These are phyloP conservation scores for Hypoxylon sp. DNA, from an alignment of 2,329 filamentous ascomycete genomes.

Conservation along the genomic window DNA sequence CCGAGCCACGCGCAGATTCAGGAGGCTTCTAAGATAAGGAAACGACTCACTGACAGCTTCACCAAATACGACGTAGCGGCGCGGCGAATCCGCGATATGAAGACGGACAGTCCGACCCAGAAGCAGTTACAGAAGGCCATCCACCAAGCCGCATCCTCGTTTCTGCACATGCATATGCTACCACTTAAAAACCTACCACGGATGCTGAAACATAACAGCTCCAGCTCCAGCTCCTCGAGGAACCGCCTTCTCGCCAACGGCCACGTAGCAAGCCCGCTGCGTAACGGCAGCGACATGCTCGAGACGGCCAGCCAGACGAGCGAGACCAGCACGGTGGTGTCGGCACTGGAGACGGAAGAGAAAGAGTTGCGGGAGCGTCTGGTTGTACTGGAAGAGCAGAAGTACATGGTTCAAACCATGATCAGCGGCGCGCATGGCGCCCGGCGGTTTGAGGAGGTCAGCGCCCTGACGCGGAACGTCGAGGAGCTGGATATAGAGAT, in stretches of 20 bases:
- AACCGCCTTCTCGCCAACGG: conserved; percentile 56
- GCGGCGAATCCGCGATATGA: conserved; percentile 83
- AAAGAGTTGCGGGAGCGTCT: conserved; percentile 84
- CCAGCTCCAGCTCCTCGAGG: conserved; percentile 54
- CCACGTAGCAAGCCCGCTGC: conserved; percentile 57
- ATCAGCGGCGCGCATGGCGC: conserved; percentile 81
- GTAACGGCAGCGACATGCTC: conserved; percentile 61
- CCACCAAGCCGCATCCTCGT: conserved; percentile 84
- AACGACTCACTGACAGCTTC: conserved; percentile 89
- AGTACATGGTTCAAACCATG: conserved; percentile 90
- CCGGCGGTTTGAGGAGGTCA: conserved; percentile 88
- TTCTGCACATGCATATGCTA: conserved; percentile 91
- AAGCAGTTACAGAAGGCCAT: conserved; percentile 83
- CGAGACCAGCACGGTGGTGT: conserved; percentile 68
- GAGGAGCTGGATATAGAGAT: conserved; percentile 89
- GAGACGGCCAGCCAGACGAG: conserved; percentile 66
- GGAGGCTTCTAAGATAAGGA: conserved; percentile 91
- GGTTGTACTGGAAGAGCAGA: conserved; percentile 91
- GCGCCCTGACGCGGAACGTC: conserved; percentile 81
- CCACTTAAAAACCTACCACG: conserved; percentile 83
- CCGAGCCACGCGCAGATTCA: conserved; percentile 78
- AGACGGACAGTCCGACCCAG: conserved; percentile 80
- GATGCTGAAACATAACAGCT: conserved; percentile 68
- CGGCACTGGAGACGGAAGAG: conserved; percentile 82
- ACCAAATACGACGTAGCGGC: conserved; percentile 88